These are phyloP conservation scores for Kwoniella sp. DNA, from an alignment of 768 basidiomycete genomes.

Conservation along the genomic window DNA sequence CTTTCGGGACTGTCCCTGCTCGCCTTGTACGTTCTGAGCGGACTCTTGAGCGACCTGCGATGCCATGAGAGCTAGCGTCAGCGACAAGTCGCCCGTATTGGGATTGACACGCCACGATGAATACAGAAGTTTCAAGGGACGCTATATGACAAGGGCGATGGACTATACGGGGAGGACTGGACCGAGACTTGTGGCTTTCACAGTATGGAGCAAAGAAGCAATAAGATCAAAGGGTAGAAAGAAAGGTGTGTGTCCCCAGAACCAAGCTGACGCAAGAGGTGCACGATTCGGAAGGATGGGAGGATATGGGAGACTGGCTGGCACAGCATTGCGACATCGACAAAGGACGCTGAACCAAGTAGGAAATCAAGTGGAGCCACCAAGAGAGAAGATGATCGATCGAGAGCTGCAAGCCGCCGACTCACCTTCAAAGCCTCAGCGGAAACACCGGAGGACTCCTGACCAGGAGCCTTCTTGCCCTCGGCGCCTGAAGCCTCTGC, in stretches of 20 bases:
- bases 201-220: no score
- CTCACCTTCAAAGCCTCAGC: slow-evolving; percentile 28
- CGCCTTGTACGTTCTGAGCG: slow-evolving; percentile 21
- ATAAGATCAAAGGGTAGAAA: no score
- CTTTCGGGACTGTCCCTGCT: slow-evolving; percentile 27
- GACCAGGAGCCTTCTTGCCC: slow-evolving; percentile 14
- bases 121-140: background rate
- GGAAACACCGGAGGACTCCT: slow-evolving; percentile 17
- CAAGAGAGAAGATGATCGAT: background rate
- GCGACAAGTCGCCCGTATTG: background rate
- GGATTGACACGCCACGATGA: background rate
- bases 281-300: no score
- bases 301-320: no score
- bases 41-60: slow-evolving; percentile 22
- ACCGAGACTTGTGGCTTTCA: background rate
- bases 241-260: no score
- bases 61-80: background rate
- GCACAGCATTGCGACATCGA: no score
- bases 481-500: slow-evolving; percentile 5
- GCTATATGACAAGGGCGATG: background rate
- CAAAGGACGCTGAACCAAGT: background rate
- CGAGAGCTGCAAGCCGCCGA: no score
- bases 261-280: no score
- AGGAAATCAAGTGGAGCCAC: background rate
- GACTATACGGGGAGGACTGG: background rate